Base-by-base conservation (phyloP, 2,329 filamentous ascomycete genomes). In the Tolypocladium tropicale region DNA sequence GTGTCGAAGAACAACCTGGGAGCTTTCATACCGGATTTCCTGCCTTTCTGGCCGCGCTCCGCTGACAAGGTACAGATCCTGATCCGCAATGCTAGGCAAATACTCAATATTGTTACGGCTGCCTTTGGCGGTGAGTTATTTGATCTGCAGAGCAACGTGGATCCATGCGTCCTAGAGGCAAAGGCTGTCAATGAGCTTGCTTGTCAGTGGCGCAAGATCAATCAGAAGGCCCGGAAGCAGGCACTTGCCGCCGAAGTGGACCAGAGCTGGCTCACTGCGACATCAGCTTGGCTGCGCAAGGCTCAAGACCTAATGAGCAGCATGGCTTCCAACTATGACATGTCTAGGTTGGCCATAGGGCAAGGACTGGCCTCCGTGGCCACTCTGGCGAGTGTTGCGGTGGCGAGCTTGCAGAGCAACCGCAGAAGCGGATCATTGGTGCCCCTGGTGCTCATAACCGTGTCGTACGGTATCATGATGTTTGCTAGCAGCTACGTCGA, bases 401-500 rank as follows among this genome's bases (percentile, higher is more conserved):
- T 56, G 2, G 56, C 63, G 12, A 50, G 57, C 2, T 52, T 58
- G 11, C 56, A 62, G 11, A 59, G 60, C 25, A 37, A 53, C 10
- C 53, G 58, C 23, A 55, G 53, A 0, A 43, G 56, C 21, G 61
- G 60, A 0, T 55, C 57, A 16, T 63, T 76, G 12, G 56, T 68
- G 10, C 76, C 78, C 4, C 74, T 88, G 53, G 61, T 74, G 4
- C 59, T 79, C 2, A 74, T 84, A 33, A 80, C 80, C 0, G 52
- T 85, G 0, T 70, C 80, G 0, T 96, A 97, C 66, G 84, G 86
- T 1, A 69, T 83, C 39, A 95, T 96, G 84, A 97, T 97, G 92
- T 97, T 97, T 72, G 93, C 92, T 11, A 96, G 90, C 68, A 97
- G 92, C 66, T 99, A 94, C 69, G 90, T 99, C 2, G 94, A 99